Conservation (phyloP, 208 protist species). For the Trypanosoma congolense region DNA sequence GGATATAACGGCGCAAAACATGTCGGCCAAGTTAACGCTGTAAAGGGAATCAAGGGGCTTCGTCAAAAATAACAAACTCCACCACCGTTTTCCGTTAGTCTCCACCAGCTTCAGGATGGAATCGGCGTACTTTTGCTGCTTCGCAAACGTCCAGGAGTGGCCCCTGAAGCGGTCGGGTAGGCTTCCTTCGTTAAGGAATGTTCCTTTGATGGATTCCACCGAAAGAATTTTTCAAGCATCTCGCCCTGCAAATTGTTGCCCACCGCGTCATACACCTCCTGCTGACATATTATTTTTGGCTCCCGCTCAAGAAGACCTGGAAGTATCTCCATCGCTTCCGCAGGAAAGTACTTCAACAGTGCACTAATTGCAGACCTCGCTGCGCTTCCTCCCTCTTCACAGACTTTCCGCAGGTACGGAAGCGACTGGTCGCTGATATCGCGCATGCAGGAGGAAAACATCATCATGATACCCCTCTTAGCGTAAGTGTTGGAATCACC, state of each 20-base stretch:
- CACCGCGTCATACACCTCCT: slow-evolving; percentile 1
- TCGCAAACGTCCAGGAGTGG: slow-evolving; percentile 7
- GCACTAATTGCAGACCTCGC: slow-evolving; percentile 3
- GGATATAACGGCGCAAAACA: background rate
- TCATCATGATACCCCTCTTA: background rate
- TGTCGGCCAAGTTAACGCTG: slow-evolving; percentile 14
- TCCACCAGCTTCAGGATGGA: slow-evolving; percentile 5
- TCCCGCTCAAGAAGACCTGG: slow-evolving; percentile 2
- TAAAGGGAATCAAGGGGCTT: background rate
- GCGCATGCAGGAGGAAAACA: slow-evolving; percentile 9
- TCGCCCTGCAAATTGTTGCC: slow-evolving; percentile 7
- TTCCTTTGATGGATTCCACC: background rate
- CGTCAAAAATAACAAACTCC: background rate
- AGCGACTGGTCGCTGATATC: background rate
- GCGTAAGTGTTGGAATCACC: background rate
- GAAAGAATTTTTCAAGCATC: slow-evolving; percentile 11
- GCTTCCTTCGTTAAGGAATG: background rate
- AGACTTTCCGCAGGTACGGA: slow-evolving; percentile 6
- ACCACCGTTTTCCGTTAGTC: background rate
- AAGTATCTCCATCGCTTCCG: slow-evolving; percentile 4
- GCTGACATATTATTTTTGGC: slow-evolving; percentile 1
- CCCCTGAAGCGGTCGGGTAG: background rate
- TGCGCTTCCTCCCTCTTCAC: background rate
- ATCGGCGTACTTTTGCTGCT: slow-evolving; percentile 18
- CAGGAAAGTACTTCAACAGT: slow-evolving; percentile 13